Base-by-base conservation (phyloP, 2,329 filamentous ascomycete genomes). In the Cytospora piceae region DNA sequence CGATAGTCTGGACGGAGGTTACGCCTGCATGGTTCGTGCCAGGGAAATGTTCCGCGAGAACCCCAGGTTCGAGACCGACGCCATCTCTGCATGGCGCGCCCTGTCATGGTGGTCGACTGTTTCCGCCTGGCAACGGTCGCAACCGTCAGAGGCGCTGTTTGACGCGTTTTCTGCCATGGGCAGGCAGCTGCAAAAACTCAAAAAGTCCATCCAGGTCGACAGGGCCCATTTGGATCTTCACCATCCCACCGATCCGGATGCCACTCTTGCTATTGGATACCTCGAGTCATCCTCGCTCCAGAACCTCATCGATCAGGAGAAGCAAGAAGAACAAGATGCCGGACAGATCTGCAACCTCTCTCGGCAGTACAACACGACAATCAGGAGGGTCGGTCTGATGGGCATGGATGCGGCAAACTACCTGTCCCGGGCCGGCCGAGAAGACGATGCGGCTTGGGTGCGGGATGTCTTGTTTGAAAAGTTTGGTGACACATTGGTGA, bases 61-160 rank as follows among this genome's bases (percentile, higher is more conserved):
- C 37, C 73, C 72, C 4, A 72, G 76, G 1, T 77, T 79, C 1
- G 74, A 76, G 3, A 65, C 73, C 2, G 72, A 78, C 20, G 68
- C 86, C 8, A 72, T 78, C 29, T 71, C 71, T 1, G 75, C 80
- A 0, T 87, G 85, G 85, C 72, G 73, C 3, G 71, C 70, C 8
- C 74, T 87, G 1, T 84, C 84, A 1, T 85, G 81, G 81, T 72
- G 77, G 24, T 83, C 84, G 0, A 87, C 85, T 0, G 80, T 85
- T 12, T 77, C 83, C 53, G 79, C 81, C 2, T 81, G 79, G 72
- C 77, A 79, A 69, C 76, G 79, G 46, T 75, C 77, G 0, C 76
- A 76, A 11, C 82, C 85, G 0, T 81, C 82, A 0, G 78, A 79
- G 24, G 69, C 75, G 7, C 75, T 85, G 0, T 88, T 86, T 63